These are phyloP conservation scores for Talaromyces rugulosus DNA, from an alignment of 2,329 filamentous ascomycete genomes.

Conservation along the genomic window DNA sequence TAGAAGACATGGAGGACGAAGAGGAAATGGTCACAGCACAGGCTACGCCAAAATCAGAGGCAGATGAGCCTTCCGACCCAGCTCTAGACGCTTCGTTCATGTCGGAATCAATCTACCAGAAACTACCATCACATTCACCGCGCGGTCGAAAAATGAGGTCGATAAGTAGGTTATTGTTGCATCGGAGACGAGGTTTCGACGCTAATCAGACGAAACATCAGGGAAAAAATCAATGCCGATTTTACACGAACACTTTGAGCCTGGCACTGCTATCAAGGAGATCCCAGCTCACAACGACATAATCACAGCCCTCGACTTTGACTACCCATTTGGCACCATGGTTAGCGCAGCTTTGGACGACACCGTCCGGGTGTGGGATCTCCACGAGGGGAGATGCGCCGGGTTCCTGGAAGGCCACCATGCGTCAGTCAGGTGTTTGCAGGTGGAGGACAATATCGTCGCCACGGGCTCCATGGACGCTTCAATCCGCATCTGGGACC, in stretches of 20 bases:
- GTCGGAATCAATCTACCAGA: slow-evolving; percentile 97
- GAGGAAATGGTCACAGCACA: slow-evolving; percentile 44
- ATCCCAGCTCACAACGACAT: slow-evolving; percentile 82
- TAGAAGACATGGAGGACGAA: slow-evolving; percentile 54
- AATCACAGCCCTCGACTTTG: slow-evolving; percentile 90
- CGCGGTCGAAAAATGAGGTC: slow-evolving; percentile 48
- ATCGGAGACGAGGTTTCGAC: not conserved
- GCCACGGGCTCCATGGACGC: slow-evolving; percentile 94
- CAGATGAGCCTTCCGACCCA: slow-evolving; percentile 43
- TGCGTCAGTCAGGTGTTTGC: slow-evolving; percentile 84
- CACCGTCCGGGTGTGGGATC: slow-evolving; percentile 91
- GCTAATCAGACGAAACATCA: slow-evolving; percentile 31
- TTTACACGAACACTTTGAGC: slow-evolving; percentile 89
- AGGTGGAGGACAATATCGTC: slow-evolving; percentile 92
- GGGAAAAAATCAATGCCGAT: slow-evolving; percentile 76
- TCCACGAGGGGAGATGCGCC: slow-evolving; percentile 89
- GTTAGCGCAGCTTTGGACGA: slow-evolving; percentile 91
- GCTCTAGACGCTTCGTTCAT: slow-evolving; percentile 67
- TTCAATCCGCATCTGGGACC: slow-evolving; percentile 89
- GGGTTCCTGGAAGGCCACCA: slow-evolving; percentile 90
- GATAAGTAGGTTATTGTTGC: slow-evolving; percentile 29
- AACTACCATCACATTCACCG: slow-evolving; percentile 68
- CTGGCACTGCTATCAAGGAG: slow-evolving; percentile 82
- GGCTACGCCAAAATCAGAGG: slow-evolving; percentile 33
- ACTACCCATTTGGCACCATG: slow-evolving; percentile 93